A percentile compares a stretch with the other conserved stretches of the same genome.
phyloP scores from a whole-genome alignment of 2,329 filamentous ascomycete species.

The Neopestalotiopsis rosae region DNA sequence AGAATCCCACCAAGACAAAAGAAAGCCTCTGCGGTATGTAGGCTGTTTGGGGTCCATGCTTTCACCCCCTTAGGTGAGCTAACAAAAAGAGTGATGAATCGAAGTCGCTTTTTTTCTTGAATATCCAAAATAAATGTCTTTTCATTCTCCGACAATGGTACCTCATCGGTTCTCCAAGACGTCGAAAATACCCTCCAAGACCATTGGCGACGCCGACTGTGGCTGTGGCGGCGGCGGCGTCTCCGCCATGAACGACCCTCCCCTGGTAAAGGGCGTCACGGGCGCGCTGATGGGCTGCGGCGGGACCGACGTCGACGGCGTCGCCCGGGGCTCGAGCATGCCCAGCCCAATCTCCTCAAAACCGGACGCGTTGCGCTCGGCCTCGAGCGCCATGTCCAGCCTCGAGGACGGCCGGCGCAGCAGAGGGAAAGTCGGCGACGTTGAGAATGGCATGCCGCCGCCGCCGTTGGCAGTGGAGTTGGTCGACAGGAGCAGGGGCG shows the following conservation, averaged over 20 bases:
- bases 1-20: not conserved
- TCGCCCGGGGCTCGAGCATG: slow-evolving; percentile 16
- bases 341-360: slow-evolving; percentile 17
- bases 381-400: slow-evolving; percentile 19
- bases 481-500: slow-evolving; percentile 12
- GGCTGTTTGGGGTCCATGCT: not conserved
- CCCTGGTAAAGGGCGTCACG: not conserved
- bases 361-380: slow-evolving; percentile 17
- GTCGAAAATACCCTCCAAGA: slow-evolving; percentile 19
- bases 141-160: not conserved
- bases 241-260: not conserved
- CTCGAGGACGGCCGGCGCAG: slow-evolving; percentile 13
- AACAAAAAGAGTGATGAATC: not conserved
- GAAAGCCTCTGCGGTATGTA: not conserved
- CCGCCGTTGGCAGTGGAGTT: not conserved
- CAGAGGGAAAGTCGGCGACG: not conserved
- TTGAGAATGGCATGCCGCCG: not conserved
- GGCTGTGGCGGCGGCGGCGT: not conserved
- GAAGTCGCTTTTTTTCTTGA: not conserved
- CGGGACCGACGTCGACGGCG: slow-evolving; percentile 2
- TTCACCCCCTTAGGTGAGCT: not conserved
- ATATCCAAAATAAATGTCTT: not conserved
- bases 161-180: slow-evolving; percentile 17
- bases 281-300: not conserved
- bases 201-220: not conserved